Evolutionary conservation across 371 early-diverging fungal species (phyloP).

Genomic region (Rhizomucor pusillus): DNA sequence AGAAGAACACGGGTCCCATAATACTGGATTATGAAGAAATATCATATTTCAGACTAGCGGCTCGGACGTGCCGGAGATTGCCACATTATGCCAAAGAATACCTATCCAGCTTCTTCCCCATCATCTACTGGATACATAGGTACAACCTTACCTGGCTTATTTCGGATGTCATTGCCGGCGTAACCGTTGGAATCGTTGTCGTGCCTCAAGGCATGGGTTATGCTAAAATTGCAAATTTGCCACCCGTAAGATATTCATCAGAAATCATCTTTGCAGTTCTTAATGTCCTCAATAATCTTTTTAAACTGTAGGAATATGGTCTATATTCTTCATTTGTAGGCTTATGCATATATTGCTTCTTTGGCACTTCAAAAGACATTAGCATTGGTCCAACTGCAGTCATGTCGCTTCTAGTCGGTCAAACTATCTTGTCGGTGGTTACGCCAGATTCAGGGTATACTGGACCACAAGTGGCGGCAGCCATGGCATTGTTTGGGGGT

Average conservation of each 20-base stretch:
- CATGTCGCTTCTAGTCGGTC: conserved; percentile 73
- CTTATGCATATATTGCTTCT: conserved; percentile 70
- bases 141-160: conserved; percentile 60
- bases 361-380: conserved; percentile 86
- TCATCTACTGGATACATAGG: conserved; percentile 61
- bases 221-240: conserved; percentile 80
- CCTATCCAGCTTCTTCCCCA: conserved; percentile 53
- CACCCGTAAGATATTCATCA: conserved; percentile 38
- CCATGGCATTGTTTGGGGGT: conserved; percentile 60
- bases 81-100: conserved; percentile 28
- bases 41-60: conserved; percentile 17
- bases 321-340: conserved; percentile 63
- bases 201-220: conserved; percentile 89
- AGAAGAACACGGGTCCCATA: conserved; percentile 11
- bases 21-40: conserved; percentile 36
- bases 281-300: neutral
- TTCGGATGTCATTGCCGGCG: conserved; percentile 82
- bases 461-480: conserved; percentile 49
- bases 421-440: conserved; percentile 53
- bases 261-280: neutral
- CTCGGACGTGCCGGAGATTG: conserved; percentile 16
- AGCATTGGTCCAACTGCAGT: conserved; percentile 89
- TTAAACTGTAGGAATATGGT: conserved; percentile 17
- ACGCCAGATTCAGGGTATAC: conserved; percentile 29
- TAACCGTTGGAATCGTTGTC: conserved; percentile 82